Conservation (phyloP, 192 early-diverging fungal species). For the Mortierella hygrophila region DNA sequence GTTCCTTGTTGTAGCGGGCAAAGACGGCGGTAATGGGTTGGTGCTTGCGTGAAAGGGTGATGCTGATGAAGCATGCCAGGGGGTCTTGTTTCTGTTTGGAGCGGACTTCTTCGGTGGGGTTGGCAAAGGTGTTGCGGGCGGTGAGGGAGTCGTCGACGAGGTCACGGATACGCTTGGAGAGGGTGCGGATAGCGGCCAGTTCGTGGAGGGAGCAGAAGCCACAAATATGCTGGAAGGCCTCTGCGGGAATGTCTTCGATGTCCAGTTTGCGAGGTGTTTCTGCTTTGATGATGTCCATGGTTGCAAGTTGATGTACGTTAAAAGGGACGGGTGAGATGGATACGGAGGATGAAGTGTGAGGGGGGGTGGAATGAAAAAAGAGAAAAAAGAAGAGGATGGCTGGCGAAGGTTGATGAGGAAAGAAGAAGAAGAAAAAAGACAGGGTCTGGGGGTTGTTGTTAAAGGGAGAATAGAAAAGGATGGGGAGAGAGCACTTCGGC, state of each 20-base stretch:
- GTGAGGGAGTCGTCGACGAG: slow-evolving; percentile 45
- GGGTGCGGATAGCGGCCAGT: slow-evolving; percentile 29
- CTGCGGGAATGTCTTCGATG: slow-evolving; percentile 20
- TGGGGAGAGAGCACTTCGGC: neutral
- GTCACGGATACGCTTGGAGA: slow-evolving; percentile 36
- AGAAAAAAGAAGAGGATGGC: neutral
- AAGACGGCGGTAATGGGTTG: slow-evolving; percentile 42
- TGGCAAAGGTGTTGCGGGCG: slow-evolving; percentile 19
- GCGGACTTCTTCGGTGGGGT: neutral
- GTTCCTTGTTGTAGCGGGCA: slow-evolving; percentile 23
- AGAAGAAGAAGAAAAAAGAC: neutral
- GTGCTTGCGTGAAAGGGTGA: slow-evolving; percentile 14
- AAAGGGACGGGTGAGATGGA: neutral
- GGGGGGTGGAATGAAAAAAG: neutral
- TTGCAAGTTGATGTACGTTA: neutral
- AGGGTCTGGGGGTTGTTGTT: neutral
- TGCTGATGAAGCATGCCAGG: slow-evolving; percentile 34
- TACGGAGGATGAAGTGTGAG: too few relatives aligned
- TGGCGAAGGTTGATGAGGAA: too few relatives aligned
- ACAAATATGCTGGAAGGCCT: slow-evolving; percentile 44
- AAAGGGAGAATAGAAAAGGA: neutral
- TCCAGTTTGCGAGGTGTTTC: slow-evolving; percentile 3
- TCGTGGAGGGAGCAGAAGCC: slow-evolving; percentile 32
- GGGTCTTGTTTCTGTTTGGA: slow-evolving; percentile 23
- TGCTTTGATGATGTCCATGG: neutral